Percentiles rank a stretch among this genome's conserved stretches.
These are phyloP conservation scores for Trypanosoma rangeli DNA, from an alignment of 208 protist genomes.

Conservation along the genomic window DNA sequence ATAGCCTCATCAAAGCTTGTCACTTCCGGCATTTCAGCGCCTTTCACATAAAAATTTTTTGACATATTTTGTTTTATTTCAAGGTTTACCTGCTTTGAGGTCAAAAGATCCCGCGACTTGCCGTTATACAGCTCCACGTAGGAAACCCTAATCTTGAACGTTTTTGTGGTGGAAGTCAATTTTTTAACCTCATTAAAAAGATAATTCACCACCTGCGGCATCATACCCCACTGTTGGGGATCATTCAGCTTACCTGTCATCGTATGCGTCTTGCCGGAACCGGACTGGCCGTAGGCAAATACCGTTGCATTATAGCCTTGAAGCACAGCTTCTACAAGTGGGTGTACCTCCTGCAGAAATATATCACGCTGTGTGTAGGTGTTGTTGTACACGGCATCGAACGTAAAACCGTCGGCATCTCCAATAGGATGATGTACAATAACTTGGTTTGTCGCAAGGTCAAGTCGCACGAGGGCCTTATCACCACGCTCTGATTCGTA, in stretches of 20 bases:
- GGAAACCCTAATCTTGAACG: conserved; percentile 87
- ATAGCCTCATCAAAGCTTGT: conserved; percentile 83
- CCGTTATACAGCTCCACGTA: conserved; percentile 93
- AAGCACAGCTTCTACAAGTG: conserved; percentile 83
- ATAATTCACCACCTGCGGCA: conserved; percentile 88
- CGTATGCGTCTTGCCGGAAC: conserved; percentile 91
- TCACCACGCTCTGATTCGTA: conserved; percentile 86
- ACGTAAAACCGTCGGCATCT: conserved; percentile 83
- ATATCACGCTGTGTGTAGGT: conserved; percentile 91
- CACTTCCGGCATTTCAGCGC: conserved; percentile 89
- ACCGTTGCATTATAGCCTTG: conserved; percentile 93
- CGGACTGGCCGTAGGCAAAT: conserved; percentile 92
- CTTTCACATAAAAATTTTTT: conserved; percentile 93
- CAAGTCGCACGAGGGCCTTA: conserved; percentile 84
- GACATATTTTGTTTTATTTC: conserved; percentile 92
- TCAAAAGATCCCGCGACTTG: conserved; percentile 84
- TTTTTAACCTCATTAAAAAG: conserved; percentile 89
- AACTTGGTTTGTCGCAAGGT: conserved; percentile 87
- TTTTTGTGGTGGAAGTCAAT: conserved; percentile 74
- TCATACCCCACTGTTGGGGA: conserved; percentile 87
- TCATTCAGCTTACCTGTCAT: conserved; percentile 88
- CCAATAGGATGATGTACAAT: conserved; percentile 86
- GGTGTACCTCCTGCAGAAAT: conserved; percentile 88
- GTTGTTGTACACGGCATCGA: conserved; percentile 93
- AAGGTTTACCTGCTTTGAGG: conserved; percentile 77